Conservation (phyloP, 768 basidiomycete species). For the Mycena filopes region DNA sequence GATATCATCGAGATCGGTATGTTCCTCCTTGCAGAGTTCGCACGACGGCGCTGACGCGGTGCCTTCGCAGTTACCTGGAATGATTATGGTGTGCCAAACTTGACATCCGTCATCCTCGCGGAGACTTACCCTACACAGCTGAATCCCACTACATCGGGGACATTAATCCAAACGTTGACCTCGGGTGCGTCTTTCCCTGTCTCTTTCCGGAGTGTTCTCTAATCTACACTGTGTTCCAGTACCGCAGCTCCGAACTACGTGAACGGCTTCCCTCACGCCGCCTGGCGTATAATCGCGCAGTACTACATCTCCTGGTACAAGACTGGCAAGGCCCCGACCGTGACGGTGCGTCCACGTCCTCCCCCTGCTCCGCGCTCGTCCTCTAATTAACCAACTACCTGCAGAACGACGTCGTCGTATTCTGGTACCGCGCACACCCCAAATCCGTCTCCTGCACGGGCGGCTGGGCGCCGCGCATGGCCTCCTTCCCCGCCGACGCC, state of each 20-base stretch:
- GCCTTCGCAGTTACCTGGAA: slow-evolving; percentile 27
- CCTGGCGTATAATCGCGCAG: slow-evolving; percentile 39
- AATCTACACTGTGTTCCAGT: not conserved
- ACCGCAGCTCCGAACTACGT: slow-evolving; percentile 38
- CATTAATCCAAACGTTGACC: slow-evolving; percentile 38
- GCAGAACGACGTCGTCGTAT: slow-evolving; percentile 38
- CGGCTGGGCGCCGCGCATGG: slow-evolving; percentile 41
- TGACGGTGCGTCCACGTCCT: slow-evolving; percentile 42
- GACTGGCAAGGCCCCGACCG: slow-evolving; percentile 34
- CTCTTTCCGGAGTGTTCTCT: not conserved
- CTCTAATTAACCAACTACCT: not conserved
- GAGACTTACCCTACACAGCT: slow-evolving; percentile 20
- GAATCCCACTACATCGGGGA: slow-evolving; percentile 56
- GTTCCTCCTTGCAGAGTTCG: not conserved
- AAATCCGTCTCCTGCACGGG: slow-evolving; percentile 38
- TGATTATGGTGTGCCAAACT: slow-evolving; percentile 36
- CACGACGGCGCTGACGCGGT: not conserved
- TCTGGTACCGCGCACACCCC: slow-evolving; percentile 41
- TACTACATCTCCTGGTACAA: slow-evolving; percentile 41
- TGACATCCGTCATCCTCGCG: not conserved
- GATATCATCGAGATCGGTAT: slow-evolving; percentile 39
- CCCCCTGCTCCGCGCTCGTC: slow-evolving; percentile 32
- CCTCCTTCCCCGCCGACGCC: slow-evolving; percentile 46
- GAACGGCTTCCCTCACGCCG: slow-evolving; percentile 37
- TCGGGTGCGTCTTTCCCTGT: slow-evolving; percentile 28